Base-by-base conservation (phyloP, 495 filamentous ascomycete species). In the Neurospora sp. region DNA sequence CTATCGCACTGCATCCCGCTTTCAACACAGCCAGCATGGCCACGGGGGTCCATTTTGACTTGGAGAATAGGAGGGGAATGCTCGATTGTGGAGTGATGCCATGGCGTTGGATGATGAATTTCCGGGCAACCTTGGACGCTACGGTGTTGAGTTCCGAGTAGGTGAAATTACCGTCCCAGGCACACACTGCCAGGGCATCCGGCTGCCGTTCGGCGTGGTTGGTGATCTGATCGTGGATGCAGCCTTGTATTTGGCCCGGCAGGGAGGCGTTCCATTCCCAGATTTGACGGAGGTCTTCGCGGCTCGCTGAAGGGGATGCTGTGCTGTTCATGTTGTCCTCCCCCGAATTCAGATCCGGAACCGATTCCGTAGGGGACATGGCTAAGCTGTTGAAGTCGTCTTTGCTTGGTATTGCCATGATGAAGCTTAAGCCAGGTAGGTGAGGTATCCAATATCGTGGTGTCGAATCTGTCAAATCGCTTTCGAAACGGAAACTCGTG, bases 11-110 rank as follows among this genome's bases (percentile, higher is more conserved):
- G 22, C 84, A 88, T 12, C 89, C 89, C 12, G 88, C 85, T 74
- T 87, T 87, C 4, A 87, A 79, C 20, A 91, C 82, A 3, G 86
- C 87, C 7, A 90, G 69, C 76, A 87, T 84, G 2, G 87, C 81
- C 6, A 91, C 82, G 37, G 89, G 77, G 8, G 84, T 85, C 82
- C 82, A 89, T 77, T 77, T 78, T 10, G 87, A 89, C 70, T 90
- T 91, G 53, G 87, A 83, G 39, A 89, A 81, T 71, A 85, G 89
- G 0, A 91, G 76, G 4, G 88, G 87, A 1, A 91, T 85, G 2
- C 89, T 70, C 0, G 77, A 80, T 48, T 88, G 88, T 2, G 83
- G 84, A 2, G 82, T 80, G 48, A 90, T 83, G 6, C 88, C 86
- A 22, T 81, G 78, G 0, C 71, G 74, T 1, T 44, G 42, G 18